Evolutionary conservation across 495 filamentous ascomycete species (phyloP), one percentile per base, ranked within the genome.

Genomic region (Melanomma pulvis-pyrius): DNA sequence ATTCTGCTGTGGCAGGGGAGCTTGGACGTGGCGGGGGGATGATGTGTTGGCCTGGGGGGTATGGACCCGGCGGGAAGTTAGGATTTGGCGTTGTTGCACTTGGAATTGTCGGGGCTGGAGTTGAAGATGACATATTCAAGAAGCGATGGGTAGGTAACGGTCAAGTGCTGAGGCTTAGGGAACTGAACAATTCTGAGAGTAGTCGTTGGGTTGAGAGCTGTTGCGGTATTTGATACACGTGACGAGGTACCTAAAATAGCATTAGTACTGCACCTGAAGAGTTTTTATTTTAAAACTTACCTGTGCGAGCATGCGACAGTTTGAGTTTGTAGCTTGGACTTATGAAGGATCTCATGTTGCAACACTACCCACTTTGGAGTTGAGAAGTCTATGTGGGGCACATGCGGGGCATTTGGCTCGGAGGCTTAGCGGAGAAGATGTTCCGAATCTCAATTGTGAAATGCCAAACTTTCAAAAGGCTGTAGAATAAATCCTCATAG

Each of bases 31-130:
- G 48, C 41, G 58, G 64, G 7, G 64, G 64, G 22, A 67, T 61
- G 25, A 67, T 62, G 58, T 67, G 64, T 51, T 61, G 21, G 57
- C 64, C 64, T 12, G 58, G 49, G 8, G 47, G 22, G 39, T 61
- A 67, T 2, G 64, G 64, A 11, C 53, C 53, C 0, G 57, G 13
- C 1, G 57, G 49, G 4, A 24, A 19, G 39, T 67, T 67, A 2
- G 58, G 57, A 34, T 64, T 41, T 1, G 41, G 36, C 30, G 51
- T 46, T 9, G n/a, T n/a, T n/a, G n/a, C n/a, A n/a, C n/a, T n/a
- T n/a, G n/a, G n/a, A n/a, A n/a, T n/a, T n/a, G n/a, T n/a, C n/a
- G n/a, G n/a, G n/a, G n/a, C n/a, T n/a, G n/a, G n/a, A n/a, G n/a
- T 44, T 44, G 39, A n/a, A n/a, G 39, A 6, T 15, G 39, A 44